Conservation (phyloP, 495 filamentous ascomycete species). For the Aspergillus homomorphus region DNA sequence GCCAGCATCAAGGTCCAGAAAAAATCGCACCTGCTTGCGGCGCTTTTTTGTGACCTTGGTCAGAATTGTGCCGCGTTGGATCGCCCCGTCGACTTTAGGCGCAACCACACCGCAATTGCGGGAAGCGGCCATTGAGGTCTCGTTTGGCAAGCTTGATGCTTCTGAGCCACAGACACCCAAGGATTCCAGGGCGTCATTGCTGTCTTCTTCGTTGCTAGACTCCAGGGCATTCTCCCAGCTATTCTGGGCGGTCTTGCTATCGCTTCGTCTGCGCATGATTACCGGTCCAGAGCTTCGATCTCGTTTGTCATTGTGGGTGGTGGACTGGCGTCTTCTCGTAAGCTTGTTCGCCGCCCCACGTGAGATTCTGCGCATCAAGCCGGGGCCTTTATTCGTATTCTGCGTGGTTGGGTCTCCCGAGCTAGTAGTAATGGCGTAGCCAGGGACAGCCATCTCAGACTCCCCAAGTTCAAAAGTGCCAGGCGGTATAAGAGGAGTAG, state of each 20-base stretch:
- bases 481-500: slow-evolving; percentile 35
- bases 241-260: slow-evolving; percentile 70
- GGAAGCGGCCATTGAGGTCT: slow-evolving; percentile 30
- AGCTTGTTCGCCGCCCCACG: slow-evolving; percentile 63
- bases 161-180: slow-evolving; percentile 39
- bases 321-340: slow-evolving; percentile 64
- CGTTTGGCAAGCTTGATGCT: slow-evolving; percentile 38
- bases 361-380: slow-evolving; percentile 64
- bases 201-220: slow-evolving; percentile 55
- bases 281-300: slow-evolving; percentile 87
- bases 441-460: slow-evolving; percentile 46
- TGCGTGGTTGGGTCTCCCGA: slow-evolving; percentile 53
- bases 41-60: slow-evolving; percentile 82
- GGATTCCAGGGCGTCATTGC: slow-evolving; percentile 56
- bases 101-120: slow-evolving; percentile 50
- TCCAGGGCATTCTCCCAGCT: slow-evolving; percentile 51
- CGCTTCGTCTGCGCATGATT: slow-evolving; percentile 79
- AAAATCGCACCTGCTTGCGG: slow-evolving; percentile 67
- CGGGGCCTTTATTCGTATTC: slow-evolving; percentile 50
- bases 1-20: slow-evolving; percentile 73
- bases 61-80: slow-evolving; percentile 73
- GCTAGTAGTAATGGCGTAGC: slow-evolving; percentile 28
- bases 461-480: slow-evolving; percentile 55
- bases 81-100: slow-evolving; percentile 63
- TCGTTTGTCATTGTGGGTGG: slow-evolving; percentile 66